Conservation (phyloP, 352 stramenopile species). For the Pythium folliculosum region DNA sequence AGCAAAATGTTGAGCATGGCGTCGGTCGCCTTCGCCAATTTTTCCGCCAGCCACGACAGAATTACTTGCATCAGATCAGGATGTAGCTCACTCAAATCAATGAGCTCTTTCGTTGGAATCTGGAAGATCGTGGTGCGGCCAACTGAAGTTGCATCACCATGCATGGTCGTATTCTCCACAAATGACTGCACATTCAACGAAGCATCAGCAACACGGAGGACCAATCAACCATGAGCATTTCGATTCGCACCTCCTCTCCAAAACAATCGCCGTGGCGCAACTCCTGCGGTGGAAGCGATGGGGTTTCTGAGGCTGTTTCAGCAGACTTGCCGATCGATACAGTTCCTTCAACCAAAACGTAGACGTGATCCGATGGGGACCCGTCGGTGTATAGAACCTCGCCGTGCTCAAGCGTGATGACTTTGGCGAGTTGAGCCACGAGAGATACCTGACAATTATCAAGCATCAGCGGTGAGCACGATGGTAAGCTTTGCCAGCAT, state of each 20-base stretch:
- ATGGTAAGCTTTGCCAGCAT: no score
- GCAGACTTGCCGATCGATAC: constrained; percentile 45
- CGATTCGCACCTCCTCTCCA: constrained; percentile 66
- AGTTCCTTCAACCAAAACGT: constrained; percentile 73
- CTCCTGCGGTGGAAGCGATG: constrained; percentile 34
- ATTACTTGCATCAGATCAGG: constrained; percentile 84
- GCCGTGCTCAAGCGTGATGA: constrained; percentile 55
- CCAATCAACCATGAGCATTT: background rate
- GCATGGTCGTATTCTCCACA: constrained; percentile 50
- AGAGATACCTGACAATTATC: constrained; percentile 47
- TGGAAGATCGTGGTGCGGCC: constrained; percentile 70
- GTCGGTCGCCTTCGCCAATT: constrained; percentile 64
- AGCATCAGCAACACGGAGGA: background rate
- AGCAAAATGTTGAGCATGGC: constrained; percentile 65
- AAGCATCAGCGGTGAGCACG: background rate
- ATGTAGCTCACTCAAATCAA: constrained; percentile 79
- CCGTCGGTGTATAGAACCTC: constrained; percentile 59
- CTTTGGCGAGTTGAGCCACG: constrained; percentile 70
- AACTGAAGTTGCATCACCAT: constrained; percentile 44
- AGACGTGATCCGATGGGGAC: constrained; percentile 49
- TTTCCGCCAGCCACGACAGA: constrained; percentile 77
- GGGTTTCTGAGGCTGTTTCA: background rate
- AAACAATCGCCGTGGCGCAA: constrained; percentile 77
- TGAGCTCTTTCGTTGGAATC: constrained; percentile 73
- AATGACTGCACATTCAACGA: constrained; percentile 54